Evolutionary conservation across 2,329 filamentous ascomycete genomes (phyloP).

Genomic region (Parastagonospora avenae): DNA sequence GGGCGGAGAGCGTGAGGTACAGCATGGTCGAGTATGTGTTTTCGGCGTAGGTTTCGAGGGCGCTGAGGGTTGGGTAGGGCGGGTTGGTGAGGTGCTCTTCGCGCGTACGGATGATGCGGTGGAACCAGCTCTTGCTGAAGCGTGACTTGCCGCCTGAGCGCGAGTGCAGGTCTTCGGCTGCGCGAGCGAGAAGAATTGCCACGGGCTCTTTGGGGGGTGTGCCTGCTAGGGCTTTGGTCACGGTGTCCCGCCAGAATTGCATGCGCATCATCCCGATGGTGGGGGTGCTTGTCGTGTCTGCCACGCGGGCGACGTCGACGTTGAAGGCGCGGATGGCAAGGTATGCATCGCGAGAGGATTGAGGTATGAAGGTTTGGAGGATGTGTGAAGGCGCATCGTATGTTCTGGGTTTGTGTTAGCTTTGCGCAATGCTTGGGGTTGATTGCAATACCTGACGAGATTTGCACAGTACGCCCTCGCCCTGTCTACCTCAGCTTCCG

Average conservation of each 20-base stretch:
- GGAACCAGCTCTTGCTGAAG: conserved; percentile 63
- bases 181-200: conserved; percentile 78
- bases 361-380: conserved; percentile 82
- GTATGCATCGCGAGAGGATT: conserved; percentile 77
- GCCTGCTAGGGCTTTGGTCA: conserved; percentile 77
- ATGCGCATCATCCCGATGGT: conserved; percentile 86
- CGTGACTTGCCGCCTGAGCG: conserved; percentile 54
- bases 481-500: conserved; percentile 57
- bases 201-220: conserved; percentile 88
- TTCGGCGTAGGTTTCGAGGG: conserved; percentile 87
- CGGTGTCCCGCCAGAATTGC: conserved; percentile 91
- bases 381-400: conserved; percentile 90
- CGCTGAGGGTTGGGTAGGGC: conserved; percentile 74
- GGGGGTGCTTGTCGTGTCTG: conserved; percentile 87
- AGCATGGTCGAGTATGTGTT: conserved; percentile 92
- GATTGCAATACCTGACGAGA: conserved; percentile 56
- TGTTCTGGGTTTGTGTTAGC: conserved; percentile 59
- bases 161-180: conserved; percentile 63
- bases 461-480: conserved; percentile 65
- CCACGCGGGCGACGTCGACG: conserved; percentile 85
- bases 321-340: conserved; percentile 91
- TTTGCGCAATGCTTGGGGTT: conserved; percentile 32
- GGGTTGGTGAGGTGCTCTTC: conserved; percentile 84
- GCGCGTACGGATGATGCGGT: conserved; percentile 76
- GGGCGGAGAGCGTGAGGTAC: conserved; percentile 80